Base-by-base conservation (phyloP, 164 flowering plant species). In the Piper betle region DNA sequence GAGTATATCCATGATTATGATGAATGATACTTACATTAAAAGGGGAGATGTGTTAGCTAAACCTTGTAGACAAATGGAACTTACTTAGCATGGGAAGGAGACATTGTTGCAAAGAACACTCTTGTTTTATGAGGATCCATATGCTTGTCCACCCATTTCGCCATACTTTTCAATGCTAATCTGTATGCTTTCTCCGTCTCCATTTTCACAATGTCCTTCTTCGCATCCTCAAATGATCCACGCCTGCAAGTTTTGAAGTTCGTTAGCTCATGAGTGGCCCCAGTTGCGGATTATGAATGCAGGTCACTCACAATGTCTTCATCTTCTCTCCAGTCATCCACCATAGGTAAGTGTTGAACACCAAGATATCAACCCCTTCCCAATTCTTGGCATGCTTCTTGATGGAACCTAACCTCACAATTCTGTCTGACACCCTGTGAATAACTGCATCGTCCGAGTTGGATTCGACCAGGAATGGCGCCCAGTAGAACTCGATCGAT, bases 391-490 rank as follows among this genome's bases (percentile, higher is more conserved):
- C 90, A 46, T 86, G 94, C 65, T 80, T 86, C 43, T 79, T 82
- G 5, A 91, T 88, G 15, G 84, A 73, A 8, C 78, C 70, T 8
- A 74, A 71, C 62, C 88, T 70, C 2, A 87, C 77, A 5, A 79
- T 76, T 48, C 96, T 63, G 0, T 83, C 84, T 0, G 77, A 74
- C 13, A 84, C 13, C 12, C 81, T 65, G 65, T 86, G 94, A 57
- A 57, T 72, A 55, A 74, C 67, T 12, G 90, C 83, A 59, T 88
- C 78, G 50, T 91, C 98, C 0, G 88, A 85, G 69, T 91, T 91
- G 3, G 97, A 88, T 59, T 91, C 96, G 50, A 91, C 90, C 61
- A 88, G 72, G 68, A 88, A 64, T 9, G 97, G 97, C 0, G 89
- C 84, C 97, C 97, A 91, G 50, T 91, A 88, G 69, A 84, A 86